Conservation (phyloP, 768 basidiomycete species). For the Hygrophorus russula region DNA sequence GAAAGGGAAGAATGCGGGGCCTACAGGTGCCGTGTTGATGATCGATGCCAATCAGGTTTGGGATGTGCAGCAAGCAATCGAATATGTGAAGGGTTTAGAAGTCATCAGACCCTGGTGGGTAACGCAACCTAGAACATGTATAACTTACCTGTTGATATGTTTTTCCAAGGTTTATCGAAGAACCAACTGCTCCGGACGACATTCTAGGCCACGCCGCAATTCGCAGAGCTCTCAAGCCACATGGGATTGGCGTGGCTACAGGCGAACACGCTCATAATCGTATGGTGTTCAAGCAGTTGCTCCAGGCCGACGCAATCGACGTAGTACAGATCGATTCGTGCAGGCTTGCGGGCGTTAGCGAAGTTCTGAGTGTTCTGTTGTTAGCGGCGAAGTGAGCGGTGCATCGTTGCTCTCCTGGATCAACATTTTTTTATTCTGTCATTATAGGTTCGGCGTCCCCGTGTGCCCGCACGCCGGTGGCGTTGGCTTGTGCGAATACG, state of each 20-base stretch:
- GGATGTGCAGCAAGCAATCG: constrained; percentile 89
- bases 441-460: constrained; percentile 62
- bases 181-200: constrained; percentile 89
- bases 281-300: constrained; percentile 91
- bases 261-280: constrained; percentile 94
- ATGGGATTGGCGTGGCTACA: constrained; percentile 85
- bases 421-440: neutral
- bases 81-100: constrained; percentile 74
- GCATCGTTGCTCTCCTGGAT: neutral
- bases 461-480: constrained; percentile 95
- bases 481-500: constrained; percentile 88
- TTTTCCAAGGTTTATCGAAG: constrained; percentile 72
- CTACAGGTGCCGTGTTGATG: constrained; percentile 91
- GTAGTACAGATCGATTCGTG: constrained; percentile 95
- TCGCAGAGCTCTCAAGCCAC: constrained; percentile 62
- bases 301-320: constrained; percentile 87
- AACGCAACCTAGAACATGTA: neutral
- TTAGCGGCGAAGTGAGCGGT: constrained; percentile 74
- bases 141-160: constrained; percentile 1
- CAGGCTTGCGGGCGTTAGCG: constrained; percentile 86
- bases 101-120: constrained; percentile 79
- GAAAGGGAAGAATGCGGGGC: constrained; percentile 86
- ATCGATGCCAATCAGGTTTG: constrained; percentile 96
- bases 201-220: constrained; percentile 77
- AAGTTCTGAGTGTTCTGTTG: constrained; percentile 80